A percentile compares a stretch with the other conserved stretches of the same genome.
Conservation (phyloP, 495 filamentous ascomycete species). For the Aspergillus carlsbadensis region DNA sequence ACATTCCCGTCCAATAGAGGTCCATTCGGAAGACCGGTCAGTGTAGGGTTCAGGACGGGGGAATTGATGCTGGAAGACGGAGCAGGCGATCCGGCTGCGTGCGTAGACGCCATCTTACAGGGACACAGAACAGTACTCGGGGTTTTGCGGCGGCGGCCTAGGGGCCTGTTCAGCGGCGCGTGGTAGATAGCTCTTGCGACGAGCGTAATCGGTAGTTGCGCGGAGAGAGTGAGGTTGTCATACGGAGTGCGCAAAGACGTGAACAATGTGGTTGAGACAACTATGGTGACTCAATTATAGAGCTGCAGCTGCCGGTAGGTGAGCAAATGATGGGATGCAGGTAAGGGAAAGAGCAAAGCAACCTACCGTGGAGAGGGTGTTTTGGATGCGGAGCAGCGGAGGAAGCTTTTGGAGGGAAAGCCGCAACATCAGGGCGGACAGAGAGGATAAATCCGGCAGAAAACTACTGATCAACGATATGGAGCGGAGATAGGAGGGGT, state of each 20-base stretch:
- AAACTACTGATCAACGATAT: constrained; percentile 7
- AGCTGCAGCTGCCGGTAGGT: no score
- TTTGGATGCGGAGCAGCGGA: neutral
- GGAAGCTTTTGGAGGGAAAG: neutral
- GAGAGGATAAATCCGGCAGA: constrained; percentile 9
- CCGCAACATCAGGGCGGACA: constrained; percentile 15
- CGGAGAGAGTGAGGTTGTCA: no score
- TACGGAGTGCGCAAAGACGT: no score
- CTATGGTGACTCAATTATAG: no score
- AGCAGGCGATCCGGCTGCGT: constrained; percentile 39
- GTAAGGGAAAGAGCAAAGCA: no score
- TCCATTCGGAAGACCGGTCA: constrained; percentile 29
- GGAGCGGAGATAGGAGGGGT: constrained; percentile 6
- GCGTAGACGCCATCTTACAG: constrained; percentile 36
- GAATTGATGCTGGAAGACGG: constrained; percentile 48
- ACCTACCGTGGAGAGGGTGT: neutral
- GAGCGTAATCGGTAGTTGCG: no score
- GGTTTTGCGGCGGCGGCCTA: neutral
- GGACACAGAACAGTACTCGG: neutral
- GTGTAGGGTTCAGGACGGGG: constrained; percentile 32
- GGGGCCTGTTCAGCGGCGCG: neutral
- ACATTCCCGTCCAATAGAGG: constrained; percentile 33
- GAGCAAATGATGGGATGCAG: no score
- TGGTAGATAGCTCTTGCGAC: no score
- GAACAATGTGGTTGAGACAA: no score